Evolutionary conservation across 768 basidiomycete genomes (phyloP).

Genomic region (Pleurotus tuber-regium): DNA sequence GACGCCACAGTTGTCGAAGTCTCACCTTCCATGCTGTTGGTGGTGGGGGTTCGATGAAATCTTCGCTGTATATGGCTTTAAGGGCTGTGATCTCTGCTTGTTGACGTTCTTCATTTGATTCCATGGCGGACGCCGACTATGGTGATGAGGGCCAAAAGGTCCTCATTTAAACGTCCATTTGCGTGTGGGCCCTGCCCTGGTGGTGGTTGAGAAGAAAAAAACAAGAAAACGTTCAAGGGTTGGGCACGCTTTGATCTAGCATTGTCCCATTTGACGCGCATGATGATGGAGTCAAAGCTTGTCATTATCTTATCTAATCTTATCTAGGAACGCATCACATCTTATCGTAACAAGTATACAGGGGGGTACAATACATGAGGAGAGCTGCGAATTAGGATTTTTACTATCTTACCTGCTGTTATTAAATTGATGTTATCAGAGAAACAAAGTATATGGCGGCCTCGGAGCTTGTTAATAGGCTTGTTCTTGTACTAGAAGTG

Average conservation of each 20-base stretch:
- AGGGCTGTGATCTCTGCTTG: constrained; percentile 72
- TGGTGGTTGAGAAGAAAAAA: constrained; percentile 6
- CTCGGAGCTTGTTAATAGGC: too few species aligned
- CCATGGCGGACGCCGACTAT: constrained; percentile 45
- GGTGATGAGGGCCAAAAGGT: constrained; percentile 19
- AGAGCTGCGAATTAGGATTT: too few species aligned
- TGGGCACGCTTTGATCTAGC: constrained; percentile 8
- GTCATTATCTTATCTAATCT: background rate
- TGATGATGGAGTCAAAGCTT: background rate
- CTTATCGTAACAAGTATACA: too few species aligned
- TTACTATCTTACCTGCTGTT: too few species aligned
- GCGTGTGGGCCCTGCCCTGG: constrained; percentile 20
- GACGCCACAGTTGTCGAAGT: background rate
- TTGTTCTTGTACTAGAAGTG: constrained; percentile 30
- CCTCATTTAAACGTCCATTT: constrained; percentile 16
- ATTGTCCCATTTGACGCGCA: too few species aligned
- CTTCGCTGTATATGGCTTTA: constrained; percentile 76
- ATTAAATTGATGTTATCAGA: too few species aligned
- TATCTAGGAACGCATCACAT: background rate
- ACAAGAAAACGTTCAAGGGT: constrained; percentile 3
- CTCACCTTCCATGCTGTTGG: constrained; percentile 82
- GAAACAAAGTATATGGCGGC: too few species aligned
- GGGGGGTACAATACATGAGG: too few species aligned
- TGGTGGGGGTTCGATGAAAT: constrained; percentile 71
- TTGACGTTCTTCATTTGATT: constrained; percentile 67